Base-by-base conservation (phyloP, 331 rosid species). In the Malus hybrid region DNA sequence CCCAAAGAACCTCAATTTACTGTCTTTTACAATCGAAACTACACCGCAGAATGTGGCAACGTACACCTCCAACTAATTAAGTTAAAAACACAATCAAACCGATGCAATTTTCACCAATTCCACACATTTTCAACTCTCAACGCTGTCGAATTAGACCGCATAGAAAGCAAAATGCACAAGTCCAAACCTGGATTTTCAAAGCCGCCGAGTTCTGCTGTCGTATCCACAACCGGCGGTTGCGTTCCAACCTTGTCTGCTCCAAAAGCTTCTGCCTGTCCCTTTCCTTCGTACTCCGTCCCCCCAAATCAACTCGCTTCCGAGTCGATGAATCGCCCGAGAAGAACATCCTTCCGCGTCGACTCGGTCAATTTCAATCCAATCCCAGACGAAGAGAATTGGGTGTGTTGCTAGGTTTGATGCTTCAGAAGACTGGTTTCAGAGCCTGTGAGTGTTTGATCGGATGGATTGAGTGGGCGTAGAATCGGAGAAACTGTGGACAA, bases 311-410 rank as follows among this genome's bases (percentile, higher is more conserved):
- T 19, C 99, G 97, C 85, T 94, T 94, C 77, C 97, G 91, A 66
- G 84, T 87, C n/a, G 97, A 94, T 1, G 99, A 85, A 92, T 94
- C 99, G 77, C 99, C 99, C 29, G 93, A 81, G 89, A 94, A 94
- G 89, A 80, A 92, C 99, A 94, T 94, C 74, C 68, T 30, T 82
- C 82, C 29, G 50, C 28, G 63, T 28, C 32, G 63, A 66, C 44
- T 63, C 64, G 26, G 67, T 68, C 79, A 81, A 78, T 80, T 75
- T 66, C 78, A 82, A 79, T 80, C 71, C 73, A 64, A 82, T 73
- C 72, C 81, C 84, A 79, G 79, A 2, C 58, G 30, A 58, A 48
- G 9, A 4, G 4, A 22, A 62, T 63, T 8, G 19, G 58, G 15
- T 10, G 20, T 6, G 28, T 36, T 20, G 7, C 29, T 63, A 11